These are phyloP conservation scores for Dothideomycetidae sp. DNA, from an alignment of 2,329 filamentous ascomycete genomes.

Conservation along the genomic window DNA sequence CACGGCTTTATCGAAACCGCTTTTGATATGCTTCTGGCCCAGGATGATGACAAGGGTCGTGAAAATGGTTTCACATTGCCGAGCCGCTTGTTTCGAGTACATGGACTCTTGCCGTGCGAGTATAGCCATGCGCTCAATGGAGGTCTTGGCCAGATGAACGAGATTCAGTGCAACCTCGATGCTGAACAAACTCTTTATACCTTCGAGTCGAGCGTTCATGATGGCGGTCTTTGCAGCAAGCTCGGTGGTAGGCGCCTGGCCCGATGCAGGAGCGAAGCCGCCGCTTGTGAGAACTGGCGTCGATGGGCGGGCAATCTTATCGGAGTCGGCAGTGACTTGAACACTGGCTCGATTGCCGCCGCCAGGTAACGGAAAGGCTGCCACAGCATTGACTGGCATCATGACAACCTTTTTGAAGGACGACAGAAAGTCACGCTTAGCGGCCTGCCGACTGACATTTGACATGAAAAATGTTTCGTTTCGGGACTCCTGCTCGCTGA, in stretches of 20 bases:
- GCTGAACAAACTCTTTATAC: constrained; percentile 88
- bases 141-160: constrained; percentile 76
- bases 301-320: constrained; percentile 15
- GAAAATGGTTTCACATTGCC: constrained; percentile 84
- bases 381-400: constrained; percentile 90
- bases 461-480: constrained; percentile 93
- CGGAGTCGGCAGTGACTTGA: constrained; percentile 18
- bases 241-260: constrained; percentile 71
- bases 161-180: constrained; percentile 87
- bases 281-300: constrained; percentile 18
- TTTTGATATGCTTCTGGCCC: constrained; percentile 72
- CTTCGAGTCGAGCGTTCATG: constrained; percentile 87
- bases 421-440: constrained; percentile 89
- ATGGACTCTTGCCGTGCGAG: constrained; percentile 71
- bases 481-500: constrained; percentile 78
- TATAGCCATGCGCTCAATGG: constrained; percentile 68
- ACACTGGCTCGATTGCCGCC: constrained; percentile 12
- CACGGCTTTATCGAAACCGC: constrained; percentile 88
- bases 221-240: constrained; percentile 94
- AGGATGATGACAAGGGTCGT: constrained; percentile 70
- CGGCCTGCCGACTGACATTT: constrained; percentile 83
- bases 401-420: constrained; percentile 98
- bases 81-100: constrained; percentile 60
- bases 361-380: constrained; percentile 38
- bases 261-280: constrained; percentile 15